A percentile compares a stretch with the other conserved stretches of the same genome.
Conservation (phyloP, 768 basidiomycete species). For the Amanita polypyramis region DNA sequence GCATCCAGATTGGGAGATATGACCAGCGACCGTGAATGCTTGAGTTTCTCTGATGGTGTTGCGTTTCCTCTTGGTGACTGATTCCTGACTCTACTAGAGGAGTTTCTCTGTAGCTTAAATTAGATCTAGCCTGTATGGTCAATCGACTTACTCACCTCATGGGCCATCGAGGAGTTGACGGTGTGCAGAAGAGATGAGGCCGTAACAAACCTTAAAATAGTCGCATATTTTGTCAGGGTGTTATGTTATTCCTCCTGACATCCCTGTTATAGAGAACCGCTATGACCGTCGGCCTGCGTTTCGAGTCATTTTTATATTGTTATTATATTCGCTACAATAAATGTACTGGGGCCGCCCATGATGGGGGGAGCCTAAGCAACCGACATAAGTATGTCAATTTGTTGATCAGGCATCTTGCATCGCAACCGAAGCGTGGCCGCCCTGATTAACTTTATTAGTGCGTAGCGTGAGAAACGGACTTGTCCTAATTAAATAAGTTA, state of each 20-base stretch:
- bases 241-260: background rate
- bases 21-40: conserved; percentile 22
- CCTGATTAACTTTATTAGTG: too few relatives aligned
- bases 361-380: too few relatives aligned
- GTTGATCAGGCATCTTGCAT: background rate
- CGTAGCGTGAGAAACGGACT: too few relatives aligned
- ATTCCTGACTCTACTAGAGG: background rate
- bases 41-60: background rate
- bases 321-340: background rate
- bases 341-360: too few relatives aligned
- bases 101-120: background rate
- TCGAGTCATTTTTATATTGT: too few relatives aligned
- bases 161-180: background rate
- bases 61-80: background rate
- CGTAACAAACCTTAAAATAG: background rate
- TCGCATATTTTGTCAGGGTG: background rate
- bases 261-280: background rate
- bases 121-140: background rate
- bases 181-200: background rate
- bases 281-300: too few relatives aligned
- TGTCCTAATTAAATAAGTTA: too few relatives aligned
- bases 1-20: conserved; percentile 56
- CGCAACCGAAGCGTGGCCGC: too few relatives aligned
- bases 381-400: too few relatives aligned
- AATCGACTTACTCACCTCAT: background rate